Conservation (phyloP, 371 early-diverging fungal genomes). For the Apophysomyces elegans region DNA sequence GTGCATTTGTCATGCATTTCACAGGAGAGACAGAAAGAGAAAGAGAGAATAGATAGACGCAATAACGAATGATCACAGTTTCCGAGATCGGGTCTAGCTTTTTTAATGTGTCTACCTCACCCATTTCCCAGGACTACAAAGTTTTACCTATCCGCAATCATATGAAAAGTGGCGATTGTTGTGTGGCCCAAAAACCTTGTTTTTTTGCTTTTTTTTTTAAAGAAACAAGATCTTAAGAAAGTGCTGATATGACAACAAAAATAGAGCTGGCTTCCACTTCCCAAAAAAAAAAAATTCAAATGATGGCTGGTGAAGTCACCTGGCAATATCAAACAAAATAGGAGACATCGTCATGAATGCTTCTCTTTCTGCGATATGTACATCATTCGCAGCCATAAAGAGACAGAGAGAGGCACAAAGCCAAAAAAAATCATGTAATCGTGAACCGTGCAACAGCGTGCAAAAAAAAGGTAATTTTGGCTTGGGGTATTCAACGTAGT, state of each 20-base stretch:
- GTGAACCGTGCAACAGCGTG: conserved; percentile 4
- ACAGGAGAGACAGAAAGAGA: neutral
- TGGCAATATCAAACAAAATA: neutral
- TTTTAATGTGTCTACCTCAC: neutral
- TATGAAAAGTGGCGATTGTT: conserved; percentile 10
- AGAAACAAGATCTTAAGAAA: too few species aligned
- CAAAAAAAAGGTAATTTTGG: conserved; percentile 3
- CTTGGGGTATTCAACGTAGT: neutral
- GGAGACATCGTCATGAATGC: neutral
- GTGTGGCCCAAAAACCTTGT: neutral
- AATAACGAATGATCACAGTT: neutral
- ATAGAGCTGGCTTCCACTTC: neutral
- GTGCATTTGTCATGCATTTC: conserved; percentile 10
- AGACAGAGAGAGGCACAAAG: too few species aligned
- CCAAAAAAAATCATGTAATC: too few species aligned
- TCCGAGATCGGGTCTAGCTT: conserved; percentile 3
- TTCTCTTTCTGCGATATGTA: neutral
- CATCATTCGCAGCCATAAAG: neutral
- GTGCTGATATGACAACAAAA: too few species aligned
- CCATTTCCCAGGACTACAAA: conserved; percentile 1
- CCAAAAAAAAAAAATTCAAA: neutral
- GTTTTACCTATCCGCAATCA: neutral
- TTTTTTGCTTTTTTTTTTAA: neutral
- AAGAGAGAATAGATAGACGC: neutral
- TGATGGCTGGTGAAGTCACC: neutral